Percentiles rank a stretch among this genome's conserved stretches.
These are phyloP conservation scores for Suaeda aralocaspica DNA, from an alignment of 148 eudicot species.

Conservation along the genomic window DNA sequence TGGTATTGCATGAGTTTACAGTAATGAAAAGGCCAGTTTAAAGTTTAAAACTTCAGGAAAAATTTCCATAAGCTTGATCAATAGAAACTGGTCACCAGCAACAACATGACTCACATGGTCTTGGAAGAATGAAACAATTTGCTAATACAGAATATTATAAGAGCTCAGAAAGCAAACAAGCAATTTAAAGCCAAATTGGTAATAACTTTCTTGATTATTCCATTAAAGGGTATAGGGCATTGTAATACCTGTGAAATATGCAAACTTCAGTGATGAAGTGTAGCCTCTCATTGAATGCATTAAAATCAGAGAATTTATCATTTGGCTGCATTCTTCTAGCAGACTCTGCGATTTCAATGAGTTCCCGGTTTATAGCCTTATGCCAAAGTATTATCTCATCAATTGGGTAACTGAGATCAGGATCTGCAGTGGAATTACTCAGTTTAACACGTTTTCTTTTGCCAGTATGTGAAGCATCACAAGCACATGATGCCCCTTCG, in stretches of 20 bases:
- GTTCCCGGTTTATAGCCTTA: constrained; percentile 75
- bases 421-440: constrained; percentile 30
- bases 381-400: constrained; percentile 97
- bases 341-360: constrained; percentile 81
- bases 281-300: constrained; percentile 74
- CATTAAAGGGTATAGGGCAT: background rate
- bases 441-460: constrained; percentile 45
- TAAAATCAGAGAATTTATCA: constrained; percentile 72
- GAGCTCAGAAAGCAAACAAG: background rate
- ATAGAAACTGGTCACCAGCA: too few relatives aligned
- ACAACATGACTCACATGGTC: background rate
- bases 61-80: too few relatives aligned
- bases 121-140: background rate
- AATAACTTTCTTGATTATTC: background rate
- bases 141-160: background rate
- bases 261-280: constrained; percentile 98
- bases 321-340: constrained; percentile 69
- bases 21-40: background rate
- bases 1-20: background rate
- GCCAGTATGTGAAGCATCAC: constrained; percentile 46
- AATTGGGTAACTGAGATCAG: constrained; percentile 47
- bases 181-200: background rate
- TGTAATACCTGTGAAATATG: constrained; percentile 83
- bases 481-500: constrained; percentile 42
- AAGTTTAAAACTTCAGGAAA: too few relatives aligned